A percentile compares a stretch with the other conserved stretches of the same genome.
Conservation (phyloP, 805 yeast species). For the Nakazawaea ernobii region DNA sequence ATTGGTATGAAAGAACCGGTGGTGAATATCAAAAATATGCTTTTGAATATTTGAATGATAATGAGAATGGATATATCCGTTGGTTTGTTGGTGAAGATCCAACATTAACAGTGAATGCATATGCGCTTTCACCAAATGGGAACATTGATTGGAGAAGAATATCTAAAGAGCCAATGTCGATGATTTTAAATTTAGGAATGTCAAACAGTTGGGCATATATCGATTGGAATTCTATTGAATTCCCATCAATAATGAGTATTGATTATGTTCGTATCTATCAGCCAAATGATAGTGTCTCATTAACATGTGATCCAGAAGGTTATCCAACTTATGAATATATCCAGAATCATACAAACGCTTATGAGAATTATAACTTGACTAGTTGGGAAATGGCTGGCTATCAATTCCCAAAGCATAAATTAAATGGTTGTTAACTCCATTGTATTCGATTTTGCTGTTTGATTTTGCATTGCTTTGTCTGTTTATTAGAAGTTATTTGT, state of each 20-base stretch:
- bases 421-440: conserved; percentile 1
- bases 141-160: conserved; percentile 79
- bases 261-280: conserved; percentile 94
- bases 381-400: conserved; percentile 76
- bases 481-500: too few relatives aligned
- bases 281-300: conserved; percentile 52
- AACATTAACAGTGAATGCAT: conserved; percentile 66
- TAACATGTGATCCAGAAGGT: conserved; percentile 84
- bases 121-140: conserved; percentile 84
- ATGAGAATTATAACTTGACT: conserved; percentile 64
- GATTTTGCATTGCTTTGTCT: too few relatives aligned
- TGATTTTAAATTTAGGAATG: conserved; percentile 81
- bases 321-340: conserved; percentile 87
- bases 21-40: conserved; percentile 67
- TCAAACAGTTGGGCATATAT: conserved; percentile 93
- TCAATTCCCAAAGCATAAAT: conserved; percentile 51
- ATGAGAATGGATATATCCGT: conserved; percentile 64
- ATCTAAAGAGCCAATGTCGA: conserved; percentile 89
- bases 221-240: conserved; percentile 75
- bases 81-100: conserved; percentile 86
- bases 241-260: conserved; percentile 72
- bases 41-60: conserved; percentile 70
- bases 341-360: conserved; percentile 60
- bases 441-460: too few relatives aligned
- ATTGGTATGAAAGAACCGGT: conserved; percentile 75